Conservation (phyloP, 176 grass and related monocot genomes). For the Triticum turgidum region DNA sequence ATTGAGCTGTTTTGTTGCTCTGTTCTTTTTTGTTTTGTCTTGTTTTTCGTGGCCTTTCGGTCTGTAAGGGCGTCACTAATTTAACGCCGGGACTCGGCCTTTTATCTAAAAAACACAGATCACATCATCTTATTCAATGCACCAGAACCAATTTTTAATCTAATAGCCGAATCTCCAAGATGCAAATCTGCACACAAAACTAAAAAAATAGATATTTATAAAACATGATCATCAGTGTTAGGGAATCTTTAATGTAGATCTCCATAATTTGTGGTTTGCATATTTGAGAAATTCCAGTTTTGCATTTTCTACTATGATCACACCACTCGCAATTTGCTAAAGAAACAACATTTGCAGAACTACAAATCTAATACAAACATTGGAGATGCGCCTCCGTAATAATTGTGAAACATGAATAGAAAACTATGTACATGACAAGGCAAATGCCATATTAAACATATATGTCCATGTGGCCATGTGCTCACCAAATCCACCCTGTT, state of each 20-base stretch:
- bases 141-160: conserved; percentile 25
- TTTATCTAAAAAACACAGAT: background rate
- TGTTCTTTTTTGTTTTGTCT: too few relatives aligned
- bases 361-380: background rate
- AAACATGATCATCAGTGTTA: background rate
- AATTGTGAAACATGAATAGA: too few relatives aligned
- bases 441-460: too few relatives aligned
- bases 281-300: background rate
- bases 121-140: conserved; percentile 57
- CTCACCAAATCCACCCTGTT: too few relatives aligned
- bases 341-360: background rate
- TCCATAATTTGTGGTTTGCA: too few relatives aligned
- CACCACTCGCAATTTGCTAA: background rate
- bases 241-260: background rate
- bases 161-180: conserved; percentile 47
- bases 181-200: conserved; percentile 2
- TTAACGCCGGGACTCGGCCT: background rate
- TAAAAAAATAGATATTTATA: background rate
- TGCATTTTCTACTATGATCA: background rate
- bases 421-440: too few relatives aligned
- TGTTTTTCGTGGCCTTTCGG: too few relatives aligned
- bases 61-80: background rate
- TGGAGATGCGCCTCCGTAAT: background rate
- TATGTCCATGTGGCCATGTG: too few relatives aligned
- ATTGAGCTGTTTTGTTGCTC: too few relatives aligned